A percentile compares a stretch with the other conserved stretches of the same genome.
Conservation (phyloP, 2,329 filamentous ascomycete genomes). For the Plectosphaerella cucumerina region DNA sequence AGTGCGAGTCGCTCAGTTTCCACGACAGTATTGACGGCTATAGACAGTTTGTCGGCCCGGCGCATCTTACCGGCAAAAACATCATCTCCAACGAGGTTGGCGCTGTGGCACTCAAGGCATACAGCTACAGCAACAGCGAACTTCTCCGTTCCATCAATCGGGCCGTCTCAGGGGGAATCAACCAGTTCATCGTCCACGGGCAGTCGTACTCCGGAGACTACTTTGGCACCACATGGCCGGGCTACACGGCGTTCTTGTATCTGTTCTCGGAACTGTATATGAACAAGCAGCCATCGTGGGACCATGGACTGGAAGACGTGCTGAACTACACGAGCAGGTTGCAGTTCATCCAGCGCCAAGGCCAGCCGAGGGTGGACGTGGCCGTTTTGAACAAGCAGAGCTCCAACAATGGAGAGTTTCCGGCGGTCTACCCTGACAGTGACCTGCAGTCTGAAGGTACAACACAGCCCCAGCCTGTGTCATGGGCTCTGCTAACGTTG, state of each 20-base stretch:
- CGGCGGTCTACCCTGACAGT: not conserved
- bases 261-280: slow-evolving; percentile 34
- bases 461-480: too few relatives aligned
- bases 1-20: slow-evolving; percentile 34
- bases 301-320: slow-evolving; percentile 16
- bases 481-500: not conserved
- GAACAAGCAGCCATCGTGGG: slow-evolving; percentile 35
- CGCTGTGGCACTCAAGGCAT: slow-evolving; percentile 18
- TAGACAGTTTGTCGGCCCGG: slow-evolving; percentile 32
- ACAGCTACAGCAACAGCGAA: slow-evolving; percentile 8
- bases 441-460: not conserved
- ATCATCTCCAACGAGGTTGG: slow-evolving; percentile 36
- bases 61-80: slow-evolving; percentile 28
- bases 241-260: slow-evolving; percentile 38
- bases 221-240: slow-evolving; percentile 43
- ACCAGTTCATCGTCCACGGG: slow-evolving; percentile 40
- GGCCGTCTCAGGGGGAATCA: slow-evolving; percentile 34
- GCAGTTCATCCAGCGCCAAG: slow-evolving; percentile 31
- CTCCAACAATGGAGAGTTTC: not conserved
- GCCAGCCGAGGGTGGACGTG: slow-evolving; percentile 20
- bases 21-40: slow-evolving; percentile 31
- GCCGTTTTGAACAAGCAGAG: slow-evolving; percentile 5
- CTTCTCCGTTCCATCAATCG: slow-evolving; percentile 30
- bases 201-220: slow-evolving; percentile 35
- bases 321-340: slow-evolving; percentile 31